These are phyloP conservation scores for Kazachstania sp. DNA, from an alignment of 1,139 yeast species.

Conservation along the genomic window DNA sequence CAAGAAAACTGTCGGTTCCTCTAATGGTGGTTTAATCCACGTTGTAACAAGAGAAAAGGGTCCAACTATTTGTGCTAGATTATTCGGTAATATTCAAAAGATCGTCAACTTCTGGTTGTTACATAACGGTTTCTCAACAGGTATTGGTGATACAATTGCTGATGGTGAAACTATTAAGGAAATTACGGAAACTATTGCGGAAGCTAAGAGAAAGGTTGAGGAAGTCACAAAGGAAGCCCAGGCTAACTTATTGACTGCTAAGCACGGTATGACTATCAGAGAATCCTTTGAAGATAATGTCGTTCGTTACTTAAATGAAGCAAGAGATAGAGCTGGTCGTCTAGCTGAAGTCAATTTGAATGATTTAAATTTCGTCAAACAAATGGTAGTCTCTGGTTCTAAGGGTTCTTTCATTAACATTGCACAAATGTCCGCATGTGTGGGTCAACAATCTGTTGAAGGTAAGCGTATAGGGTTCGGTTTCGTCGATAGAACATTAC, in stretches of 20 bases:
- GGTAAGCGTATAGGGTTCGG: constrained; percentile 99
- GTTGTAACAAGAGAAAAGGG: constrained; percentile 98
- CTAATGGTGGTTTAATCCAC: constrained; percentile 96
- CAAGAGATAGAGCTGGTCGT: constrained; percentile 99
- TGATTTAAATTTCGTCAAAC: constrained; percentile 91
- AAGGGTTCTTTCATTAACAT: constrained; percentile 98
- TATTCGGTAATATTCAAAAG: constrained; percentile 89
- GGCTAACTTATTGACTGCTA: constrained; percentile 76
- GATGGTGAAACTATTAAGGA: constrained; percentile 93
- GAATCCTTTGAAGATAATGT: constrained; percentile 98
- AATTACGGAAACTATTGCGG: constrained; percentile 85
- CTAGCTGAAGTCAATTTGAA: constrained; percentile 95
- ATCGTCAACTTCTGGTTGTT: constrained; percentile 94
- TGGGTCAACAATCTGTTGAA: constrained; percentile 98
- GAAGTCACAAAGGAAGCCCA: constrained; percentile 90
- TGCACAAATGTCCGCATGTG: constrained; percentile 99
- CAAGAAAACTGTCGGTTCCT: constrained; percentile 96
- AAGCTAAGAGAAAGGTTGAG: constrained; percentile 88
- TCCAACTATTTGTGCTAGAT: constrained; percentile 77
- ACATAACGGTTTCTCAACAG: constrained; percentile 95
- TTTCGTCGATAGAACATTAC: constrained; percentile 89
- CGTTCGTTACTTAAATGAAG: constrained; percentile 89
- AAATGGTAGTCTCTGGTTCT: constrained; percentile 98
- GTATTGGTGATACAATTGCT: constrained; percentile 99
- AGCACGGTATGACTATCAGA: constrained; percentile 99